Evolutionary conservation across 2,329 filamentous ascomycete genomes (phyloP).

Genomic region (Thelonectria blattea): DNA sequence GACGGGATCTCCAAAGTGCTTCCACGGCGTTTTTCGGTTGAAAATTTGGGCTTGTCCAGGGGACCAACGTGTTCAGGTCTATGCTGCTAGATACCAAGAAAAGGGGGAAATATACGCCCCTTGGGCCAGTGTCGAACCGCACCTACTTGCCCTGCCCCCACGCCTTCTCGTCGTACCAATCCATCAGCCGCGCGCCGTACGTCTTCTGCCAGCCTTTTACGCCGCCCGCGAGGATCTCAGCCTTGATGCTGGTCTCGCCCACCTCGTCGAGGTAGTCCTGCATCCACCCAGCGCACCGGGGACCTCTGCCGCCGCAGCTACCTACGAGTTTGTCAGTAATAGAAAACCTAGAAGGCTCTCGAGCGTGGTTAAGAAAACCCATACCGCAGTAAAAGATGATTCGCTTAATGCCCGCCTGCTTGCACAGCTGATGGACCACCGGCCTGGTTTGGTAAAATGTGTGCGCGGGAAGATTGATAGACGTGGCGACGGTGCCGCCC

Average conservation of each 20-base stretch:
- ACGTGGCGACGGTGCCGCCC: constrained; percentile 65
- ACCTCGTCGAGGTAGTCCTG: constrained; percentile 59
- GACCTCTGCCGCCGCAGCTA: constrained; percentile 57
- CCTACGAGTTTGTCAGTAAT: constrained; percentile 42
- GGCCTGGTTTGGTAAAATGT: constrained; percentile 58
- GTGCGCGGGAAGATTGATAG: constrained; percentile 64
- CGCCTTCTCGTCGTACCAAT: constrained; percentile 54
- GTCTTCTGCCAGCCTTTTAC: constrained; percentile 62
- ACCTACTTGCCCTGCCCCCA: constrained; percentile 42
- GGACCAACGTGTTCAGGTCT: constrained; percentile 31
- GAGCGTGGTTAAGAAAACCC: constrained; percentile 4
- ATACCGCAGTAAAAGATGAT: constrained; percentile 64
- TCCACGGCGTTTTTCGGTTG: constrained; percentile 45
- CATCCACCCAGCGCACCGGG: constrained; percentile 61
- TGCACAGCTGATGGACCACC: constrained; percentile 55
- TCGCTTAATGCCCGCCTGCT: constrained; percentile 53
- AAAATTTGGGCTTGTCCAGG: constrained; percentile 35
- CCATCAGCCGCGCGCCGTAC: constrained; percentile 55
- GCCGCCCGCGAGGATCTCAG: constrained; percentile 57
- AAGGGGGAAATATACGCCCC: constrained; percentile 30
- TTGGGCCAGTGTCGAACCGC: constrained; percentile 20
- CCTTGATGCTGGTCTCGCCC: constrained; percentile 50
- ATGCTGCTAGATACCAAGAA: constrained; percentile 42
- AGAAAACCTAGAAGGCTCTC: neutral
- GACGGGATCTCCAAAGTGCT: constrained; percentile 33